A percentile compares a stretch with the other conserved stretches of the same genome.
phyloP scores from a whole-genome alignment of 306 rosid species.

The Castanospermum australe region DNA sequence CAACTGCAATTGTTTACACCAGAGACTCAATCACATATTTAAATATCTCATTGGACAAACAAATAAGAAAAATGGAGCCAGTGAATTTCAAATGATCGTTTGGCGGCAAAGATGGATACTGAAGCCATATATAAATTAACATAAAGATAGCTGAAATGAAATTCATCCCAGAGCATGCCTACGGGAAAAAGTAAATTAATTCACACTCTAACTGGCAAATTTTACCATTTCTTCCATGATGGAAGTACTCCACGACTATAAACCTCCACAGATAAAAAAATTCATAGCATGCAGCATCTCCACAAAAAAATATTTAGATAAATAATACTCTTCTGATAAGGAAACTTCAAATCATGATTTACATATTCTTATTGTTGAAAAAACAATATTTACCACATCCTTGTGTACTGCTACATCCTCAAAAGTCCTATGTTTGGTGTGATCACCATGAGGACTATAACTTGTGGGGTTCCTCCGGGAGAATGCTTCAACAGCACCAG shows the following conservation, averaged over 20 bases:
- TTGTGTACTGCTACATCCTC: conserved; percentile 63
- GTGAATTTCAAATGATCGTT: neutral
- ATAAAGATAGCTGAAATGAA: neutral
- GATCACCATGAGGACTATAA: conserved; percentile 77
- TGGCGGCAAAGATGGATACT: neutral
- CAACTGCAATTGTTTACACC: neutral
- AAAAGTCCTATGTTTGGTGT: conserved; percentile 57
- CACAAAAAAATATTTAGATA: neutral
- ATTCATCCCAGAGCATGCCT: neutral
- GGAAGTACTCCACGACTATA: neutral
- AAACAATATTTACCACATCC: conserved; percentile 63
- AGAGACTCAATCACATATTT: neutral
- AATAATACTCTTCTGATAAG: neutral
- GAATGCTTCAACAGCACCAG: conserved; percentile 95
- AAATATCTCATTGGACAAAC: neutral
- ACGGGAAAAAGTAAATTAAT: neutral
- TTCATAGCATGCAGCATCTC: neutral
- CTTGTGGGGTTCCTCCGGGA: conserved; percentile 70
- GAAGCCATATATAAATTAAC: neutral
- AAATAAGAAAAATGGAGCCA: neutral
- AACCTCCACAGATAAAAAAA: neutral
- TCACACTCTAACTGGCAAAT: neutral
- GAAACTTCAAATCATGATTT: neutral
- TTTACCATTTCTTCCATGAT: neutral
- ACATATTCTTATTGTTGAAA: neutral